Percentiles rank a stretch among this genome's conserved stretches.
These are phyloP conservation scores for Hirschfeldia incana DNA, from an alignment of 345 rosid species.

Conservation along the genomic window DNA sequence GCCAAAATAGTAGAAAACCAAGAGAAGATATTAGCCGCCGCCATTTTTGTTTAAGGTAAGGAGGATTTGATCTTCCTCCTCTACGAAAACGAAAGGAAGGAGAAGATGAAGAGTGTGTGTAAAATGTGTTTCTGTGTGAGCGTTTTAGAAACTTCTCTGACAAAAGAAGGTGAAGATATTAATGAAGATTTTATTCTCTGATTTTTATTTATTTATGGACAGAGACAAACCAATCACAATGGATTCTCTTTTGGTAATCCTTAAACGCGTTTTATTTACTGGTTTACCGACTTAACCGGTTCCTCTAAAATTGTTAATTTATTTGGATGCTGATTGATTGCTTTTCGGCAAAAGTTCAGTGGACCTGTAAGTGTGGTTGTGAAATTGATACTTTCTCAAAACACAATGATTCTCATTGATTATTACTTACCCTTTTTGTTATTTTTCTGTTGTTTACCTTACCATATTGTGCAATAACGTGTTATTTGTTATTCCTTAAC, in stretches of 20 bases:
- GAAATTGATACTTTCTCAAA: conserved; percentile 9
- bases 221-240: background rate
- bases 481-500: background rate
- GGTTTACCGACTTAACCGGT: conserved; percentile 16
- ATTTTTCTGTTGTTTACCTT: background rate
- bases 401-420: conserved; percentile 14
- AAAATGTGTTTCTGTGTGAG: conserved; percentile 10
- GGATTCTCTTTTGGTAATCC: conserved; percentile 9
- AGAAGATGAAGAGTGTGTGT: conserved; percentile 36
- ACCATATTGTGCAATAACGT: conserved; percentile 3
- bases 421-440: background rate
- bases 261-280: background rate
- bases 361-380: conserved; percentile 1
- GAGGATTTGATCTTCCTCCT: background rate
- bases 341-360: background rate
- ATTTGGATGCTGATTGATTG: too few species aligned
- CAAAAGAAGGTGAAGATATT: conserved; percentile 8
- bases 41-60: background rate
- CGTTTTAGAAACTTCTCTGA: conserved; percentile 30
- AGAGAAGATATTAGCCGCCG: conserved; percentile 26
- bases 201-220: background rate
- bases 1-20: conserved; percentile 24
- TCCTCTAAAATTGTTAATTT: background rate
- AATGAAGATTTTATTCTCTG: conserved; percentile 12
- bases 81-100: background rate